Base-by-base conservation (phyloP, 31 red algal genomes). In the Odonthalia washingtoniensis region DNA sequence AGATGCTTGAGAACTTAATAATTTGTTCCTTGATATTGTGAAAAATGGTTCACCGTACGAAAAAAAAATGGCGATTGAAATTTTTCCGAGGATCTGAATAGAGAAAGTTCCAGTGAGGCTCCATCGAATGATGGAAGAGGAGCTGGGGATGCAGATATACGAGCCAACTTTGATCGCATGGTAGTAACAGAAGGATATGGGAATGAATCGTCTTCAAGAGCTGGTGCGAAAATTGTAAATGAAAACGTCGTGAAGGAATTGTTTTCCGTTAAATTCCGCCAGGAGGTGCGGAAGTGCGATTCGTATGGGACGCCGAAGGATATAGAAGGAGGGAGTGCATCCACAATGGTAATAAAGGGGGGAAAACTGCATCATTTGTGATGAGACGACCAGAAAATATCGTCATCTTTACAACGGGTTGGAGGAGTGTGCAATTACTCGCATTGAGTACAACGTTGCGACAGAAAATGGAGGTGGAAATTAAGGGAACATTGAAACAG, bases 141-240 rank as follows among this genome's bases (percentile, higher is more conserved):
- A n/a, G n/a, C n/a, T n/a, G n/a, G n/a, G n/a, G n/a, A n/a, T n/a
- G n/a, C n/a, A n/a, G n/a, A n/a, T n/a, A n/a, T n/a, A n/a, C n/a
- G n/a, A n/a, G n/a, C n/a, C 94, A 35, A 93, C 96, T 35, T 96
- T 94, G 31, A 95, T 89, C 89, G 26, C 90, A 90, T 28, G 75
- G 84, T 42, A 95, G 95, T 70, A 78, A 97, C 2, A 87, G 97
- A 21, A 89, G 86, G 41, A 97, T 95, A 28, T 92, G 95, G 40
- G 87, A 87, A 21, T 96, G 92, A 74, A 95, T 97, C 46, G 98
- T 95, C 43, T 87, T 93, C 39, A 90, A 97, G 24, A 65, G 95
- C 37, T 26, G 97, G 3, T 99, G 88, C 72, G 98, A 99, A 61
- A 93, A 94, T n/a, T 81, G 95, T 4, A 64, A 85, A 89, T 88